Evolutionary conservation across 805 yeast genomes (phyloP), one percentile per base, ranked within the genome.

Genomic region (Barnettozyma sucrosica): DNA sequence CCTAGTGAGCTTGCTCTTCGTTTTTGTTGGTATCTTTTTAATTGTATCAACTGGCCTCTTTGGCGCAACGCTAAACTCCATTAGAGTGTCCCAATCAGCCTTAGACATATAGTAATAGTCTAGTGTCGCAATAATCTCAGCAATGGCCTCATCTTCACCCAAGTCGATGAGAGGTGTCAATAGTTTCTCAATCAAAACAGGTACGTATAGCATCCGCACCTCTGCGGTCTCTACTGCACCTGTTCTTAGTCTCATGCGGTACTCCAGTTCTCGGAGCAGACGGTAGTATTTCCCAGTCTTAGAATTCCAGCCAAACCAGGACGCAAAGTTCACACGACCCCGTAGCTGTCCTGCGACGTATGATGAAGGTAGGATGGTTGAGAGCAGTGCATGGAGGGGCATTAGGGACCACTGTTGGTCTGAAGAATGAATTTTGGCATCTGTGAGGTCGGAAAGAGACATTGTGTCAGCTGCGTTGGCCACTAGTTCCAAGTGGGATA

Each of bases 371-470:
- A 78, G 69, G 11, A 93, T 88, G 0, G 95, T 78, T 1, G 97
- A 90, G 73, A 85, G 71, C 4, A 89, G 75, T 0, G 89, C 97
- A 66, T 89, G 97, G 58, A 89, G 75, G 7, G 98, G 99, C 72
- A 93, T 76, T 50, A 92, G 72, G 51, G 93, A 80, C 98, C 98
- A 90, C 56, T 86, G 87, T 65, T 92, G 98, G 55, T 90, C 96
- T 36, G 92, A 78, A 39, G 95, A 85, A 61, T 95, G 86, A 49
- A 93, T 92, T 62, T 79, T 74, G 24, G 80, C 71, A 60, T 89
- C 96, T 23, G 90, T 84, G 21, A 84, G 63, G 64, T 93, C 98
- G 13, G 89, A 85, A 47, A 77, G 76, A n/a, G 96, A 85, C 41
- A 93, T 87, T 43, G 87, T 78, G 55, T 89, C 89, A 0, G 98